Evolutionary conservation across 148 eudicot species (phyloP).

Genomic region (Fagopyrum homotropicum): DNA sequence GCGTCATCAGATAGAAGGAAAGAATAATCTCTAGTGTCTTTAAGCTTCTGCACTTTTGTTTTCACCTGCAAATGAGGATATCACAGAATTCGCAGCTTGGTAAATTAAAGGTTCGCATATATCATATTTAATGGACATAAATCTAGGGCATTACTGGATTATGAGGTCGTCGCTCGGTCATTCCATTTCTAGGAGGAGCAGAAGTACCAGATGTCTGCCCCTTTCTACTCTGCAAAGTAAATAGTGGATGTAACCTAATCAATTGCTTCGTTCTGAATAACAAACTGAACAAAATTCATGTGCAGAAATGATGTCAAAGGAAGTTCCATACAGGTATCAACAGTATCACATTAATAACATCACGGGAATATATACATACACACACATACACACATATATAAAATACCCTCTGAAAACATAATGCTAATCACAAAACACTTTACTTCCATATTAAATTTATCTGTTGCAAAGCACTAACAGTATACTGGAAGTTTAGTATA

Average conservation of each 20-base stretch:
- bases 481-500: not conserved
- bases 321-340: too few relatives aligned
- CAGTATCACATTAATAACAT: too few relatives aligned
- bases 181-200: conserved; percentile 36
- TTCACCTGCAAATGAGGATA: conserved; percentile 32
- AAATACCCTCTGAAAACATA: not conserved
- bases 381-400: too few relatives aligned
- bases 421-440: not conserved
- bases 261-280: not conserved
- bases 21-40: conserved; percentile 84
- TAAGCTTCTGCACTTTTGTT: conserved; percentile 53
- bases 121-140: not conserved
- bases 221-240: conserved; percentile 35
- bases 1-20: conserved; percentile 75
- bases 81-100: not conserved
- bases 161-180: conserved; percentile 19
- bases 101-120: not conserved
- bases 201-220: conserved; percentile 27
- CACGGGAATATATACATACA: too few relatives aligned
- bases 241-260: not conserved
- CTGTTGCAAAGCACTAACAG: not conserved
- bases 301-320: not conserved
- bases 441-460: not conserved
- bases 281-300: not conserved
- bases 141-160: conserved; percentile 31